A percentile compares a stretch with the other conserved stretches of the same genome.
phyloP scores from a whole-genome alignment of 1,284 basidiomycete genomes.

The Rhodotorula sp. region DNA sequence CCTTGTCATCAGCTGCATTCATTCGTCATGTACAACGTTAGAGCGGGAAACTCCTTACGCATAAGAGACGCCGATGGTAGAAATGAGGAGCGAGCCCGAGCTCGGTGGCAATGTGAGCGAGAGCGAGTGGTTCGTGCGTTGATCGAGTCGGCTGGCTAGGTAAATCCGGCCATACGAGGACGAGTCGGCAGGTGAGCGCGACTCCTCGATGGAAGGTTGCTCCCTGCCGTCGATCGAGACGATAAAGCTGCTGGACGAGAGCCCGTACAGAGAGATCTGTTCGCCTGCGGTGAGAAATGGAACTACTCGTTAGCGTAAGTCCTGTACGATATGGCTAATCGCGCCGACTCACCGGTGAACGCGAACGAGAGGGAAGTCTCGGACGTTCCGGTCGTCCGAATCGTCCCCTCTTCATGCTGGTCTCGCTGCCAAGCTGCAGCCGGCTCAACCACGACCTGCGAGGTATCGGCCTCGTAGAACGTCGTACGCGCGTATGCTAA shows the following conservation, averaged over 20 bases:
- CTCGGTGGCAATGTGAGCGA: not conserved
- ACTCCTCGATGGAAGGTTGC: not conserved
- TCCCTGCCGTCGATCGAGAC: constrained; percentile 2
- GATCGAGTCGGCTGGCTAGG: constrained; percentile 3
- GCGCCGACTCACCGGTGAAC: constrained; percentile 13
- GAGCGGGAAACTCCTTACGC: constrained; percentile 3
- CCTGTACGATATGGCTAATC: accelerated
- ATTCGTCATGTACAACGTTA: too few species aligned
- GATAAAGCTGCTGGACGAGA: not conserved
- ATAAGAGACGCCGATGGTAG: constrained; percentile 7
- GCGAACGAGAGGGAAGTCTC: not conserved
- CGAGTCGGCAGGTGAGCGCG: not conserved
- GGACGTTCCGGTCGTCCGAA: not conserved
- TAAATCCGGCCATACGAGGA: constrained; percentile 1
- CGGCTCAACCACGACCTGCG: not conserved
- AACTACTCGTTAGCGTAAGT: not conserved
- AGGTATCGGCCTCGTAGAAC: not conserved
- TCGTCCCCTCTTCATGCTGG: not conserved
- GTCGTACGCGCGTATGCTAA: not conserved
- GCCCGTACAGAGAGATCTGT: constrained; percentile 18
- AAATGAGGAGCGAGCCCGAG: not conserved
- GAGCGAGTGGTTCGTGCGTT: not conserved
- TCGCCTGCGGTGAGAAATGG: constrained; percentile 8
- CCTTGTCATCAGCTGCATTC: not conserved
- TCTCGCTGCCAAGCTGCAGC: not conserved